Evolutionary conservation across 2,329 filamentous ascomycete genomes (phyloP).

Genomic region (Ophiognomonia clavigignenti-juglandacearum): DNA sequence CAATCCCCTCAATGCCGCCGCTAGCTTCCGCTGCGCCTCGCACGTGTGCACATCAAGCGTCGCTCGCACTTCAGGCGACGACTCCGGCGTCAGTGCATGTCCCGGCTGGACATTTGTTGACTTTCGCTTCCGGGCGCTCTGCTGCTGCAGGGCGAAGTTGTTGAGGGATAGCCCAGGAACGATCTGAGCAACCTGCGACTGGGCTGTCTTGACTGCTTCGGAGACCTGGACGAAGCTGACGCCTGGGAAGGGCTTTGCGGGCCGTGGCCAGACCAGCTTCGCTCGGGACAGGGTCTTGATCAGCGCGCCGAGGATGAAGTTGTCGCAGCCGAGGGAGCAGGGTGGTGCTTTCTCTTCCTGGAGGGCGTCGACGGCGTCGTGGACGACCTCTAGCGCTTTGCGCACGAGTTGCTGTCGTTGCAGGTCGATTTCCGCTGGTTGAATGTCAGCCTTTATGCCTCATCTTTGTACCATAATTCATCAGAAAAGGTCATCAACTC

Average conservation of each 20-base stretch:
- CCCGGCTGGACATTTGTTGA: constrained; percentile 10
- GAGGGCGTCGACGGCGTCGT: constrained; percentile 21
- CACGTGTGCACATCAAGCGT: constrained; percentile 16
- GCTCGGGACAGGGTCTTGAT: constrained; percentile 24
- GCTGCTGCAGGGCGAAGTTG: not conserved
- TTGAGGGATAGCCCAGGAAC: constrained; percentile 4
- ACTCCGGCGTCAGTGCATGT: constrained; percentile 18
- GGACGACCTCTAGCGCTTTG: constrained; percentile 19
- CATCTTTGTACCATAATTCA: too few species aligned
- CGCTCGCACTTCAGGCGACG: constrained; percentile 19
- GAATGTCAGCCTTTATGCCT: not conserved
- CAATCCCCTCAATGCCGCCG: constrained; percentile 15
- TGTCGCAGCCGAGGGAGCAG: constrained; percentile 22
- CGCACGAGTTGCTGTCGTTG: constrained; percentile 23
- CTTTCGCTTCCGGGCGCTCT: constrained; percentile 10
- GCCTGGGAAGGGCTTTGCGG: constrained; percentile 20
- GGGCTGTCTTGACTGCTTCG: constrained; percentile 19
- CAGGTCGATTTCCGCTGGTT: constrained; percentile 23
- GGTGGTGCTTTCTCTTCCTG: constrained; percentile 7
- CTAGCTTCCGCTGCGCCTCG: constrained; percentile 17
- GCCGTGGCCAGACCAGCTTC: constrained; percentile 23
- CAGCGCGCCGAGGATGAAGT: constrained; percentile 25
- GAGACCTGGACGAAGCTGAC: constrained; percentile 22
- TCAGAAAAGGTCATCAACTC: constrained; percentile 6
- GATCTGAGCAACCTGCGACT: constrained; percentile 10